phyloP scores from a whole-genome alignment of 148 eudicot genomes.

The Silene latifolia region DNA sequence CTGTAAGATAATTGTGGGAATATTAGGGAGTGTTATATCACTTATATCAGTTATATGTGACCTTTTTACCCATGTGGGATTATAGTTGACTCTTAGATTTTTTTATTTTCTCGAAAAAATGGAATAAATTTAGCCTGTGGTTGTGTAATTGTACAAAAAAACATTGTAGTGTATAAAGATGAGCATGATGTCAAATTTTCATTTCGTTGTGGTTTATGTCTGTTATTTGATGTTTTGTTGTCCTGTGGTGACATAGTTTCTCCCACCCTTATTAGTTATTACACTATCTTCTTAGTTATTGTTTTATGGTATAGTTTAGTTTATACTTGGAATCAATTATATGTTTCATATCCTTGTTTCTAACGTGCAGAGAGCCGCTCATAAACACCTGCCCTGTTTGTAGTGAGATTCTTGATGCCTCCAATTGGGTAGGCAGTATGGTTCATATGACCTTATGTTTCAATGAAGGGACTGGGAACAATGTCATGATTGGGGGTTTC shows the following conservation, averaged over 20 bases:
- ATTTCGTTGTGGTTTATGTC: not conserved
- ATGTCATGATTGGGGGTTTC: slow-evolving; percentile 90
- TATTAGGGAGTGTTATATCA: slow-evolving; percentile 10
- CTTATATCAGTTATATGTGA: no score
- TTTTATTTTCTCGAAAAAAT: not conserved
- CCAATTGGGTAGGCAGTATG: slow-evolving; percentile 60
- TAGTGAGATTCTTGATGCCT: slow-evolving; percentile 70
- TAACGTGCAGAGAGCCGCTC: slow-evolving; percentile 68
- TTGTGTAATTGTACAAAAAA: not conserved
- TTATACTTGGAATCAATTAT: slow-evolving; percentile 11
- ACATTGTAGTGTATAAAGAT: not conserved
- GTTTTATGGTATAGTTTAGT: not conserved
- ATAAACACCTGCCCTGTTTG: slow-evolving; percentile 90
- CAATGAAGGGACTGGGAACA: slow-evolving; percentile 90
- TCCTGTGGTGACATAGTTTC: not conserved
- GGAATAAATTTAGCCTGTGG: not conserved
- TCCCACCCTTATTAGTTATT: not conserved
- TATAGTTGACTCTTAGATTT: not conserved
- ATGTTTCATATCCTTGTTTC: slow-evolving; percentile 11
- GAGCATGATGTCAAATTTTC: not conserved
- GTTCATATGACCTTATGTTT: slow-evolving; percentile 93
- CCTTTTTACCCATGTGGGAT: not conserved
- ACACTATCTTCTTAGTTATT: not conserved
- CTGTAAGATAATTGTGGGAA: not conserved
- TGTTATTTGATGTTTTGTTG: not conserved